phyloP scores from a whole-genome alignment of 768 basidiomycete species.

The Coprinopsis strossmayeri region DNA sequence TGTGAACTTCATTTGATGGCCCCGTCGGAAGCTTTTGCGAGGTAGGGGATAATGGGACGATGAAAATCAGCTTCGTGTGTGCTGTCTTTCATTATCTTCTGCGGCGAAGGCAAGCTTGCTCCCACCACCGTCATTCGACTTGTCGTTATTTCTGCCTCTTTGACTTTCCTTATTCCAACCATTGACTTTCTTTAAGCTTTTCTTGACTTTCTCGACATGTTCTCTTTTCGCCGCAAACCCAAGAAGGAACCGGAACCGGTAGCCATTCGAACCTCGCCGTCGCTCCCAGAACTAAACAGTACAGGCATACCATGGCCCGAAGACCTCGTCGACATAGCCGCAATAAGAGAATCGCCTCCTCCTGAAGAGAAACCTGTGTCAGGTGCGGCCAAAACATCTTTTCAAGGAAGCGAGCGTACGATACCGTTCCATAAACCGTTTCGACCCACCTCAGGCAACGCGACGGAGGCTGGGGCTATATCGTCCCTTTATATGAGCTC shows the following conservation, averaged over 20 bases:
- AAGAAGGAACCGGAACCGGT: constrained; percentile 42
- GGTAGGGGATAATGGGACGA: neutral
- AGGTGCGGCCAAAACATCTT: constrained; percentile 69
- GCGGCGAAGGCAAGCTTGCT: neutral
- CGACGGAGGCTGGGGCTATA: constrained; percentile 43
- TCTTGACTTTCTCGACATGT: constrained; percentile 38
- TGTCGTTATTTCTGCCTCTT: neutral
- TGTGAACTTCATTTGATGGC: neutral
- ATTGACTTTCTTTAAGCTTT: neutral
- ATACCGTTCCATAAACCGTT: constrained; percentile 85
- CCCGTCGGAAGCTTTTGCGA: neutral
- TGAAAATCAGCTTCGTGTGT: constrained; percentile 7
- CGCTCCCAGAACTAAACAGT: constrained; percentile 68
- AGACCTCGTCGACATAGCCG: constrained; percentile 67
- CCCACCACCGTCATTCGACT: neutral
- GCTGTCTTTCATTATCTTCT: neutral
- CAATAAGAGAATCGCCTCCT: constrained; percentile 45
- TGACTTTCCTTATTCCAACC: constrained; percentile 8
- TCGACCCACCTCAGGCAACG: constrained; percentile 34
- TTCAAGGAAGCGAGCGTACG: constrained; percentile 45
- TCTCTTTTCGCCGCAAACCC: constrained; percentile 68
- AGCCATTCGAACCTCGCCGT: constrained; percentile 66
- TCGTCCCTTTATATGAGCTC: constrained; percentile 65
- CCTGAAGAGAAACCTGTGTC: constrained; percentile 23
- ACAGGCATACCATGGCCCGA: constrained; percentile 84